These are phyloP conservation scores for Sabuloglossum arenarium DNA, from an alignment of 495 filamentous ascomycete genomes.

Conservation along the genomic window DNA sequence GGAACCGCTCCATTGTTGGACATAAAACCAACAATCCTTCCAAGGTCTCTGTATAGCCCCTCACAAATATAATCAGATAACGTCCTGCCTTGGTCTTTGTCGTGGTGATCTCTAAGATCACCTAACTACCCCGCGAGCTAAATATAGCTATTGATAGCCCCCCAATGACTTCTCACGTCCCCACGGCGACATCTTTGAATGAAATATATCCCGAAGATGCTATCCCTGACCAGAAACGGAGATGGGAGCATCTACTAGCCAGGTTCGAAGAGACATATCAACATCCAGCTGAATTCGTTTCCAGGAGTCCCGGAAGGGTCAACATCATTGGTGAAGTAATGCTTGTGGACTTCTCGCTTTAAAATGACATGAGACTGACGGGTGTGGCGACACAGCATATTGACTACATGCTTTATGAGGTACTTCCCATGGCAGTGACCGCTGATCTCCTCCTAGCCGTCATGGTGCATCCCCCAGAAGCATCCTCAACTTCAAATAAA, in stretches of 20 bases:
- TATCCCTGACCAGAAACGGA: slow-evolving; percentile 28
- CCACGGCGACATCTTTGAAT: slow-evolving; percentile 29
- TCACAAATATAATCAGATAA: too few species aligned
- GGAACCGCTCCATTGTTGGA: too few species aligned
- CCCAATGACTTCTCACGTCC: slow-evolving; percentile 9
- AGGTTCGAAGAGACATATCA: slow-evolving; percentile 58
- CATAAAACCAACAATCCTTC: too few species aligned
- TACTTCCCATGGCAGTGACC: slow-evolving; percentile 84
- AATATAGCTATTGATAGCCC: not conserved
- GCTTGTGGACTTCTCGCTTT: not conserved
- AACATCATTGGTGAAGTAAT: slow-evolving; percentile 82
- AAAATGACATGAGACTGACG: not conserved
- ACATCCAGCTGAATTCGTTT: slow-evolving; percentile 53
- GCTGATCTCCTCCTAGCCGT: slow-evolving; percentile 83
- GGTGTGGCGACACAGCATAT: slow-evolving; percentile 40
- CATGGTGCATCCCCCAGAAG: slow-evolving; percentile 26
- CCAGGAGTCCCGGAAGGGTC: slow-evolving; percentile 79
- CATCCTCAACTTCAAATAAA: slow-evolving; percentile 11
- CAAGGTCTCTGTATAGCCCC: too few species aligned
- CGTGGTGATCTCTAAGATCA: too few species aligned
- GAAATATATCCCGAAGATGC: slow-evolving; percentile 51
- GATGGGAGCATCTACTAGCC: slow-evolving; percentile 52
- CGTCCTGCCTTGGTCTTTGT: too few species aligned
- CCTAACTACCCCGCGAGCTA: not conserved
- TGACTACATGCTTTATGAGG: slow-evolving; percentile 92